Conservation (phyloP, 2,329 filamentous ascomycete genomes). For the Pyrenophora teres region DNA sequence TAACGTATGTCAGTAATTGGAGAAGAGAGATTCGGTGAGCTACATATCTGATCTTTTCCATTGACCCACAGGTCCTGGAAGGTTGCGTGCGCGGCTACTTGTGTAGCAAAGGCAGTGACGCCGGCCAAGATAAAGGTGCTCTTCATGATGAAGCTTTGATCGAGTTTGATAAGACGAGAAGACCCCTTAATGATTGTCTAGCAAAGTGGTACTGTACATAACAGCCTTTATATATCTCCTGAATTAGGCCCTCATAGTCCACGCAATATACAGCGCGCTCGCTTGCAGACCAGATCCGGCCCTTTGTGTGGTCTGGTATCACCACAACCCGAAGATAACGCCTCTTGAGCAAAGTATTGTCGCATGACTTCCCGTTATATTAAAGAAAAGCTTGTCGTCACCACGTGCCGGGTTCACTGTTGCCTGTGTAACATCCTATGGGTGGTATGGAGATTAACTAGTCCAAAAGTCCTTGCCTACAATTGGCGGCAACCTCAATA, state of each 20-base stretch:
- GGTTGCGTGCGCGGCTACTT: slow-evolving; percentile 35
- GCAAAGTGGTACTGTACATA: background rate
- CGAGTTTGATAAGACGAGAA: background rate
- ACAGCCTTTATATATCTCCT: background rate
- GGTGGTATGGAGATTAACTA: slow-evolving; percentile 12
- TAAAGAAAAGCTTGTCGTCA: slow-evolving; percentile 14
- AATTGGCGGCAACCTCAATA: slow-evolving; percentile 2
- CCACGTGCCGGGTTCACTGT: slow-evolving; percentile 4
- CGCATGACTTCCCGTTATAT: slow-evolving; percentile 13
- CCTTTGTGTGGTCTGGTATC: background rate
- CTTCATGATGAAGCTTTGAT: slow-evolving; percentile 4
- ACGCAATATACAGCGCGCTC: background rate
- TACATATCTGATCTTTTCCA: slow-evolving; percentile 34
- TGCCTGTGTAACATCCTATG: slow-evolving; percentile 1
- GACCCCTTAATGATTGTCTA: background rate
- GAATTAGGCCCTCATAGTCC: background rate
- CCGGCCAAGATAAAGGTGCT: slow-evolving; percentile 6
- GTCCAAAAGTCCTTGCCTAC: background rate
- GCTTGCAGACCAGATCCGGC: background rate
- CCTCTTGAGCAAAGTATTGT: background rate
- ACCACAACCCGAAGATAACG: background rate
- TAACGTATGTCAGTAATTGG: slow-evolving; percentile 6
- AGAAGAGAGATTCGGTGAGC: background rate
- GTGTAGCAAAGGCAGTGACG: slow-evolving; percentile 36
- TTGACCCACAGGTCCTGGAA: slow-evolving; percentile 43